These are phyloP conservation scores for Stachybotrys chlorohalonatus DNA, from an alignment of 2,329 filamentous ascomycete species.

Conservation along the genomic window DNA sequence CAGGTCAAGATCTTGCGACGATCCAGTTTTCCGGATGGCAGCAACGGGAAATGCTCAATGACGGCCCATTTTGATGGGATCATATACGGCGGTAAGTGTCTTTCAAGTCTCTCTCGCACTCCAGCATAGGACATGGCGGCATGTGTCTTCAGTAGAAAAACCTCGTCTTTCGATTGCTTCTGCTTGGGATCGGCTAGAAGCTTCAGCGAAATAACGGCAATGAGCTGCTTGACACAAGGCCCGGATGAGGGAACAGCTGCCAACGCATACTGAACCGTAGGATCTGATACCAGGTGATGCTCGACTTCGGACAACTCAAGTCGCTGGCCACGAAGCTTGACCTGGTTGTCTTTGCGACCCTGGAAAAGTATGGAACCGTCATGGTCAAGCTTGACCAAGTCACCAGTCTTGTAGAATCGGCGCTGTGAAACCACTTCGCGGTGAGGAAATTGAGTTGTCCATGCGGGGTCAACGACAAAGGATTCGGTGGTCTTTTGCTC, in stretches of 20 bases:
- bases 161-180: not conserved
- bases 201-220: conserved; percentile 4
- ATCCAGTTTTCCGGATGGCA: conserved; percentile 4
- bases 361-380: conserved; percentile 28
- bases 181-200: not conserved
- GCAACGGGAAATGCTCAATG: conserved; percentile 1
- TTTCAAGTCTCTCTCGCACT: conserved; percentile 4
- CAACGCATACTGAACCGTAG: conserved; percentile 5
- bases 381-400: conserved; percentile 12
- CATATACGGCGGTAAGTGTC: conserved; percentile 4
- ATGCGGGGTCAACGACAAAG: conserved; percentile 2
- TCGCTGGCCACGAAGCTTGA: conserved; percentile 46
- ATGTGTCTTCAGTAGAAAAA: conserved; percentile 1
- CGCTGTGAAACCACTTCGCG: not conserved
- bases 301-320: conserved; percentile 27
- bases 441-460: not conserved
- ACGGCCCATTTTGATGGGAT: conserved; percentile 2
- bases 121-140: not conserved
- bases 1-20: conserved; percentile 1
- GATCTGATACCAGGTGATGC: not conserved
- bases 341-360: conserved; percentile 42
- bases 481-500: conserved; percentile 4
- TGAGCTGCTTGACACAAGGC: not conserved
- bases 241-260: not conserved
- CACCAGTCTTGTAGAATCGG: conserved; percentile 9